These are phyloP conservation scores for Ophiostoma tasmaniense DNA, from an alignment of 2,329 filamentous ascomycete species.

Conservation along the genomic window DNA sequence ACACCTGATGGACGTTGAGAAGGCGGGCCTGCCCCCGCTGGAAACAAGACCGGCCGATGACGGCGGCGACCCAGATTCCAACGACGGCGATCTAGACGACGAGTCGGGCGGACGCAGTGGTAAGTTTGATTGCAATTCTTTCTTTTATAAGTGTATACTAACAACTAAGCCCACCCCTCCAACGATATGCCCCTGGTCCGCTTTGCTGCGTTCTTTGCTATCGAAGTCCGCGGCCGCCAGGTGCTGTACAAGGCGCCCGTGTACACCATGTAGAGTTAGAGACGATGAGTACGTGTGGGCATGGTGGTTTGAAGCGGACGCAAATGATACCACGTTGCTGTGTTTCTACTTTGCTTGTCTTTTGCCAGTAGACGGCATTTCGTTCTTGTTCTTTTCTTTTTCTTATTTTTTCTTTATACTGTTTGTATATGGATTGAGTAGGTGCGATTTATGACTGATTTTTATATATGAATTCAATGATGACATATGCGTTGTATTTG, in stretches of 20 bases:
- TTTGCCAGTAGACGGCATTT: background rate
- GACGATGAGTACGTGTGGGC: background rate
- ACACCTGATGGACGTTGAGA: constrained; percentile 79
- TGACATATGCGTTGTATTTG: background rate
- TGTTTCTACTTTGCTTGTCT: background rate
- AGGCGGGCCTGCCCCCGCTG: constrained; percentile 57
- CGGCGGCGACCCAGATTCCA: constrained; percentile 29
- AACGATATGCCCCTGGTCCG: constrained; percentile 53
- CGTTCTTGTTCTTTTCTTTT: background rate
- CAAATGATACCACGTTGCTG: background rate
- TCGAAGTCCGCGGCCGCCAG: constrained; percentile 68
- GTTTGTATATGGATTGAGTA: background rate
- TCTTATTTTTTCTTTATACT: background rate
- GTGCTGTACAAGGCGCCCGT: constrained; percentile 69
- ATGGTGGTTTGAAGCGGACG: background rate
- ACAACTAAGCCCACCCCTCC: constrained; percentile 25
- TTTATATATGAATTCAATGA: constrained; percentile 1
- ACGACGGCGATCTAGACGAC: constrained; percentile 32
- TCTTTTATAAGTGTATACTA: background rate
- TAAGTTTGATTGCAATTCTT: constrained; percentile 7
- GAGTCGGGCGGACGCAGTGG: constrained; percentile 22
- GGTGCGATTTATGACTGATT: background rate
- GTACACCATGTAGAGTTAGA: constrained; percentile 43
- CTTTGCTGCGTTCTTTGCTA: constrained; percentile 64
- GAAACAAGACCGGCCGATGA: constrained; percentile 35